These are phyloP conservation scores for Aspergillus avenaceus DNA, from an alignment of 495 filamentous ascomycete species.

Conservation along the genomic window DNA sequence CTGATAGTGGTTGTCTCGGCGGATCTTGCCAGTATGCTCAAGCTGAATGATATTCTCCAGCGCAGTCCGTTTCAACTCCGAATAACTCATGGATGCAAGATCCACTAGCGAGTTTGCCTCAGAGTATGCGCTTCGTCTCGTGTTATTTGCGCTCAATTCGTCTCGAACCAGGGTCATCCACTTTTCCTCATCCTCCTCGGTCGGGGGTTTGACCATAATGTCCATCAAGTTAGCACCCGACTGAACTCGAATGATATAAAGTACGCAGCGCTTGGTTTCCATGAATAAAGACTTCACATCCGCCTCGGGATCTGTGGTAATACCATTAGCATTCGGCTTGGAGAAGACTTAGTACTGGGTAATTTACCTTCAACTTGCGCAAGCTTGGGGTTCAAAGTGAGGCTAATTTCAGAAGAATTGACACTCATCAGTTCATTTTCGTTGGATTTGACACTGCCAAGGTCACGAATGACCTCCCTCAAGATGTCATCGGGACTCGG, in stretches of 20 bases:
- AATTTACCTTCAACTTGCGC: slow-evolving; percentile 72
- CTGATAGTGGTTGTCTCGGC: slow-evolving; percentile 90
- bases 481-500: slow-evolving; percentile 80
- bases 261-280: slow-evolving; percentile 94
- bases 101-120: slow-evolving; percentile 82
- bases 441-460: slow-evolving; percentile 92
- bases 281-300: slow-evolving; percentile 90
- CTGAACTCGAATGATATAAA: slow-evolving; percentile 97
- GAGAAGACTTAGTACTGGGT: neutral
- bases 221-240: slow-evolving; percentile 88
- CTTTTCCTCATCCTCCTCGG: slow-evolving; percentile 78
- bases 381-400: slow-evolving; percentile 87
- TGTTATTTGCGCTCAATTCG: slow-evolving; percentile 66
- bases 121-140: slow-evolving; percentile 80
- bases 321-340: slow-evolving; percentile 5
- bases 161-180: slow-evolving; percentile 83
- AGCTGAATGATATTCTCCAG: slow-evolving; percentile 91
- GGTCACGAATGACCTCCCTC: slow-evolving; percentile 84
- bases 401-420: slow-evolving; percentile 82
- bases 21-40: slow-evolving; percentile 80
- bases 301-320: slow-evolving; percentile 69
- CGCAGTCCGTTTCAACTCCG: slow-evolving; percentile 85
- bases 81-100: slow-evolving; percentile 84
- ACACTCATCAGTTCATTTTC: slow-evolving; percentile 87
- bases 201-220: slow-evolving; percentile 88